These are phyloP conservation scores for Spirogloea muscicola DNA, from an alignment of 139 green algal species.

Conservation along the genomic window DNA sequence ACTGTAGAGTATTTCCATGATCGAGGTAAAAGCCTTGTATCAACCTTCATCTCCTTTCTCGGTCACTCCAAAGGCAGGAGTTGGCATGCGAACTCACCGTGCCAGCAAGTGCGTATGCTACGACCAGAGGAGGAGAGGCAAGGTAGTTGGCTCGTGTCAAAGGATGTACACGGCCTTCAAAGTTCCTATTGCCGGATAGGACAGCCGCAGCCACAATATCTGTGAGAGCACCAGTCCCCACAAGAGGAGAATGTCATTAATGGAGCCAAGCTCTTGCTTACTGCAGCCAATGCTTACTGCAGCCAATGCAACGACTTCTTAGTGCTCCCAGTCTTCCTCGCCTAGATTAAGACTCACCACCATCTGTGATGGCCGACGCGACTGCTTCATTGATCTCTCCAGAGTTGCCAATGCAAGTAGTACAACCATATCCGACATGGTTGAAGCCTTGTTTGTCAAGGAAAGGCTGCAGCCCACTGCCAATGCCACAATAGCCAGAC, in stretches of 20 bases:
- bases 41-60: too few species aligned
- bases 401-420: conserved; percentile 53
- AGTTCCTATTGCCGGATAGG: conserved; percentile 52
- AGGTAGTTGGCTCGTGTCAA: conserved; percentile 53
- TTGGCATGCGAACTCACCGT: conserved; percentile 38
- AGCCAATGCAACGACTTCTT: too few species aligned
- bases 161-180: conserved; percentile 50
- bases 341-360: conserved; percentile 13
- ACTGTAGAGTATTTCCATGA: too few species aligned
- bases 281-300: background rate
- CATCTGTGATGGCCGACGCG: conserved; percentile 28
- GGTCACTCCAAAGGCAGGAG: too few species aligned
- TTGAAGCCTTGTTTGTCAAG: conserved; percentile 50
- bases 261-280: background rate
- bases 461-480: conserved; percentile 29
- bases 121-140: conserved; percentile 45
- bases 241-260: background rate
- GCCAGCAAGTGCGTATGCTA: conserved; percentile 48
- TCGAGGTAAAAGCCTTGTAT: too few species aligned
- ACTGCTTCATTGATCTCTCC: conserved; percentile 41
- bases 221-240: conserved; percentile 6
- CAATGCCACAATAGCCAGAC: background rate
- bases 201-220: conserved; percentile 46
- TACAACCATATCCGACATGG: conserved; percentile 52
- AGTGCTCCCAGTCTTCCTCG: background rate